These are phyloP conservation scores for Begonia loranthoides DNA, from an alignment of 306 rosid genomes.

Conservation along the genomic window DNA sequence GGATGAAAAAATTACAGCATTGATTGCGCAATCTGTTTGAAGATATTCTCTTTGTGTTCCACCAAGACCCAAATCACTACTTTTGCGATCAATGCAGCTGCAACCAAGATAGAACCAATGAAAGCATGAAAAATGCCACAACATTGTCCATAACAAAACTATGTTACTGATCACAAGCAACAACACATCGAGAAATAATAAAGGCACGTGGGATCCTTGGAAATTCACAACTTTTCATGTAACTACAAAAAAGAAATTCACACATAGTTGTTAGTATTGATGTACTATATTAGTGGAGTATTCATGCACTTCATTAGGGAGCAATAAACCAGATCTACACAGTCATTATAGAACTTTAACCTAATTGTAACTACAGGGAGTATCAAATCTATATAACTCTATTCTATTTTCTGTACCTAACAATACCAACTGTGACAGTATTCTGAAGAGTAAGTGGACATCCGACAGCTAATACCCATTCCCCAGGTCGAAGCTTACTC, in stretches of 20 bases:
- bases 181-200: too few relatives aligned
- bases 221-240: too few relatives aligned
- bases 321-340: too few relatives aligned
- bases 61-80: constrained; percentile 82
- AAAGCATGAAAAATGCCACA: background rate
- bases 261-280: too few relatives aligned
- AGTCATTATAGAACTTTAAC: too few relatives aligned
- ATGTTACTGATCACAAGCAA: too few relatives aligned
- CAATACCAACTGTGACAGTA: constrained; percentile 87
- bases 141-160: background rate
- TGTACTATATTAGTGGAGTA: too few relatives aligned
- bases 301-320: too few relatives aligned
- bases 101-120: constrained; percentile 4
- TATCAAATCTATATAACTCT: background rate
- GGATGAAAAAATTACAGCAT: constrained; percentile 29
- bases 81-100: constrained; percentile 85
- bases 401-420: constrained; percentile 35
- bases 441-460: constrained; percentile 89
- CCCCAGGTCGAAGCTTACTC: constrained; percentile 76
- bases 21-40: constrained; percentile 76
- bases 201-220: too few relatives aligned
- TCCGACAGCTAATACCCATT: constrained; percentile 80
- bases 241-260: too few relatives aligned
- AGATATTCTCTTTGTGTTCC: constrained; percentile 70
- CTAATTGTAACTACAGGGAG: background rate